Evolutionary conservation across 23 red algal species (phyloP).

Genomic region (Cyanidioschyzon merolae): DNA sequence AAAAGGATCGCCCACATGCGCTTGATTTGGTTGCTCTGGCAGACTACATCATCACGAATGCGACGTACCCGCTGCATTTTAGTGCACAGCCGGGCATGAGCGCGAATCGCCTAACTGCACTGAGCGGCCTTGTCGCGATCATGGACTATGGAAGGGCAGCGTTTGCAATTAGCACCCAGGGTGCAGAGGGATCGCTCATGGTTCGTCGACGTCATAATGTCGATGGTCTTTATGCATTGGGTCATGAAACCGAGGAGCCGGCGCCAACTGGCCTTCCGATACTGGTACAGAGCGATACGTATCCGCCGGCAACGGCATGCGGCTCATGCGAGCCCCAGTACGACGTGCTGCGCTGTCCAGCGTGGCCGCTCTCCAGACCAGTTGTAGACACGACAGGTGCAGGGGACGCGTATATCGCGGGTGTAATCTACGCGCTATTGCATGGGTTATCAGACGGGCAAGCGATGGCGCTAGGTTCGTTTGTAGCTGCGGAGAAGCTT

Average conservation of each 20-base stretch:
- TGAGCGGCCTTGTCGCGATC: slow-evolving; percentile 26
- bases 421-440: slow-evolving; percentile 45
- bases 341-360: slow-evolving; percentile 37
- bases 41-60: slow-evolving; percentile 84
- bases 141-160: slow-evolving; percentile 16
- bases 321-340: slow-evolving; percentile 18
- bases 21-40: slow-evolving; percentile 46
- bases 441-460: slow-evolving; percentile 25
- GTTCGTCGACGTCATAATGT: not conserved
- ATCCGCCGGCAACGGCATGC: slow-evolving; percentile 11
- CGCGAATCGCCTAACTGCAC: slow-evolving; percentile 30
- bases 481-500: slow-evolving; percentile 48
- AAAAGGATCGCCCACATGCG: slow-evolving; percentile 51
- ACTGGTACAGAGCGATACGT: slow-evolving; percentile 10
- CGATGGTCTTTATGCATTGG: not conserved
- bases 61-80: slow-evolving; percentile 49
- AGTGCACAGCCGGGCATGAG: slow-evolving; percentile 12
- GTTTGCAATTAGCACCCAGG: slow-evolving; percentile 23
- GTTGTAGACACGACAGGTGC: slow-evolving; percentile 92
- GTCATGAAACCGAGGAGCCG: not conserved
- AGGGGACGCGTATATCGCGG: slow-evolving; percentile 89
- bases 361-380: slow-evolving; percentile 32
- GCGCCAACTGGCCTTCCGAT: slow-evolving; percentile 10
- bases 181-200: slow-evolving; percentile 28
- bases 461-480: slow-evolving; percentile 45